phyloP scores from a whole-genome alignment of 2,329 filamentous ascomycete genomes.

The Albifimbria verrucaria region DNA sequence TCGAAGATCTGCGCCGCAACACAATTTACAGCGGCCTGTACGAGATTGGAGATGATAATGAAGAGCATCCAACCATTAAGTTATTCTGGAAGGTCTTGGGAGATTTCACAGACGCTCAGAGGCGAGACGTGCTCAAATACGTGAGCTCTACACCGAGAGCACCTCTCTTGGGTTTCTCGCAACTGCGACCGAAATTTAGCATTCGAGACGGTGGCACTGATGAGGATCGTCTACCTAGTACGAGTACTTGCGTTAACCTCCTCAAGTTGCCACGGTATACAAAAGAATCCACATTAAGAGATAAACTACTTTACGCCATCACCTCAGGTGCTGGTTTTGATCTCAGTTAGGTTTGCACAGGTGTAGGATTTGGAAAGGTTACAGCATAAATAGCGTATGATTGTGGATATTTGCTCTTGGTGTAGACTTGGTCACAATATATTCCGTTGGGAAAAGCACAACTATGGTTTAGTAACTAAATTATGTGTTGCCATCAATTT shows the following conservation, averaged over 20 bases:
- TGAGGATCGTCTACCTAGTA: constrained; percentile 78
- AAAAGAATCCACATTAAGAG: constrained; percentile 60
- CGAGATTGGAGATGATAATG: constrained; percentile 78
- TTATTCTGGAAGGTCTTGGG: constrained; percentile 92
- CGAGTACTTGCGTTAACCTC: constrained; percentile 94
- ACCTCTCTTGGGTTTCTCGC: constrained; percentile 82
- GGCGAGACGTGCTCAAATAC: constrained; percentile 87
- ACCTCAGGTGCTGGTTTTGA: constrained; percentile 92
- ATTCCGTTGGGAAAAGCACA: too few relatives aligned
- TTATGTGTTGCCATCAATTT: constrained; percentile 1
- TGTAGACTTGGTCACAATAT: too few relatives aligned
- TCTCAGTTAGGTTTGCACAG: constrained; percentile 48
- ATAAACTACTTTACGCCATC: constrained; percentile 86
- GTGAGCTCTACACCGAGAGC: constrained; percentile 91
- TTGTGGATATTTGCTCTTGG: not conserved
- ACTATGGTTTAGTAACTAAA: too few relatives aligned
- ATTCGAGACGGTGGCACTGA: constrained; percentile 69
- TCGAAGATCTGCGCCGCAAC: constrained; percentile 79
- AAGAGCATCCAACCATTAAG: constrained; percentile 80
- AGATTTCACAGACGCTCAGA: constrained; percentile 69
- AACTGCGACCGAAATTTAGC: constrained; percentile 81
- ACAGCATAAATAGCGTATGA: constrained; percentile 3
- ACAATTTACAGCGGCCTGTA: constrained; percentile 89
- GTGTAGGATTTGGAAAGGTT: constrained; percentile 3
- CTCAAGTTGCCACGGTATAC: constrained; percentile 86